Conservation (phyloP, 371 early-diverging fungal genomes). For the Thermomucor indicae-seudaticae region DNA sequence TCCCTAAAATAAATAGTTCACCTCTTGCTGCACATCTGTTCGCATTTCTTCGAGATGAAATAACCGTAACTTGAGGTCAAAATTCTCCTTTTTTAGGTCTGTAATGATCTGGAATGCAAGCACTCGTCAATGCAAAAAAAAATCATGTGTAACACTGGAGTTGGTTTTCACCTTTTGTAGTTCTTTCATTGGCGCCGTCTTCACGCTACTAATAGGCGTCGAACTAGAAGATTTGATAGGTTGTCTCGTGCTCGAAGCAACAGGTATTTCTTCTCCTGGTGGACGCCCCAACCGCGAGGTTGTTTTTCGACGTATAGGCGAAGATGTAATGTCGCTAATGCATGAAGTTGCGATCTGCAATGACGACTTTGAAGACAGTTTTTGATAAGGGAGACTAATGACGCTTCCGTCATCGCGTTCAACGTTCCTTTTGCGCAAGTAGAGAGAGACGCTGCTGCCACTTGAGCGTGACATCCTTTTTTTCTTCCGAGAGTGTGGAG, state of each 20-base stretch:
- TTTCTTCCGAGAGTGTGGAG: no score
- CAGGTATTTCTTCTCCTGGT: neutral
- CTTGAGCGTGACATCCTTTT: no score
- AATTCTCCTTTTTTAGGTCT: conserved; percentile 45
- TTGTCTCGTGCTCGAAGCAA: neutral
- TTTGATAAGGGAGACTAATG: neutral
- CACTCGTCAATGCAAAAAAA: neutral
- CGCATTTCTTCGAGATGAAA: conserved; percentile 27
- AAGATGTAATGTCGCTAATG: neutral
- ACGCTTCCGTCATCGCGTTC: neutral
- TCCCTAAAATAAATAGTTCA: neutral
- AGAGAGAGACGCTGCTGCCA: no score
- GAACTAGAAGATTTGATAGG: neutral
- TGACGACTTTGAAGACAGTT: neutral
- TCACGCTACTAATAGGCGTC: neutral
- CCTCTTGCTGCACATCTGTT: conserved; percentile 1
- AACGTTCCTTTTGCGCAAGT: neutral
- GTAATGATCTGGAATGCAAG: conserved; percentile 28
- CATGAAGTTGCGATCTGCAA: neutral
- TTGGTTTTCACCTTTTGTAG: neutral
- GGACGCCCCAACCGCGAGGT: neutral
- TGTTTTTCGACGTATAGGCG: neutral
- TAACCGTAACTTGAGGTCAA: conserved; percentile 37
- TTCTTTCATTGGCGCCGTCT: conserved; percentile 2
- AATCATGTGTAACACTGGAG: neutral